phyloP scores from a whole-genome alignment of 805 yeast genomes.

The Alloascoidea africana region DNA sequence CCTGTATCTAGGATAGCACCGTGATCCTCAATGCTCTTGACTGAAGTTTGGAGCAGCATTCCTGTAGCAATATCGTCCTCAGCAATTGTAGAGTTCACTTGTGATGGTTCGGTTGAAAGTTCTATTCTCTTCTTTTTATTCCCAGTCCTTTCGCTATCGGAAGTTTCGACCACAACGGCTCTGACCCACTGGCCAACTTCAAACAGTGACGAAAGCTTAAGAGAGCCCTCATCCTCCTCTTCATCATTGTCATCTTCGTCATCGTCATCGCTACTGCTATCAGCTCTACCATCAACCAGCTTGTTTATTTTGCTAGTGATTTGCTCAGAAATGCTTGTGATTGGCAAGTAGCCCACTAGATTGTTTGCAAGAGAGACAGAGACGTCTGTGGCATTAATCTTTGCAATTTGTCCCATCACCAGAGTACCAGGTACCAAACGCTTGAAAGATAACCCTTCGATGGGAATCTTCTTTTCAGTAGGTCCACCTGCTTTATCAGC shows the following conservation, averaged over 20 bases:
- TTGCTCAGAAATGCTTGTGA: constrained; percentile 54
- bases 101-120: constrained; percentile 58
- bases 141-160: constrained; percentile 19
- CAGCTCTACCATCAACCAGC: constrained; percentile 35
- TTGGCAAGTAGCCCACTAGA: constrained; percentile 63
- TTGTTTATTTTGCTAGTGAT: constrained; percentile 42
- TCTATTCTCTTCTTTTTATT: constrained; percentile 46
- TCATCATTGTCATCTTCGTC: constrained; percentile 27
- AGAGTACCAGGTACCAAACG: constrained; percentile 54
- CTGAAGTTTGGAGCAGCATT: constrained; percentile 57
- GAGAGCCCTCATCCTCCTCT: constrained; percentile 18
- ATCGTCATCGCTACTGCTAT: too few species aligned
- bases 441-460: constrained; percentile 50
- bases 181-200: constrained; percentile 74
- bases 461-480: constrained; percentile 22
- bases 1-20: constrained; percentile 75
- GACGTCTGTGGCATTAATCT: constrained; percentile 47
- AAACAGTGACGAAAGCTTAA: constrained; percentile 35
- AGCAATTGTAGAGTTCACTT: constrained; percentile 44
- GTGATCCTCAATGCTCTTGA: constrained; percentile 80
- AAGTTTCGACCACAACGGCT: constrained; percentile 52
- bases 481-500: constrained; percentile 12
- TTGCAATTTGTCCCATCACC: constrained; percentile 62
- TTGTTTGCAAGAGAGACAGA: constrained; percentile 67
- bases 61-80: constrained; percentile 54